Conservation (phyloP, 148 eudicot species). For the Rhododendron simsii region DNA sequence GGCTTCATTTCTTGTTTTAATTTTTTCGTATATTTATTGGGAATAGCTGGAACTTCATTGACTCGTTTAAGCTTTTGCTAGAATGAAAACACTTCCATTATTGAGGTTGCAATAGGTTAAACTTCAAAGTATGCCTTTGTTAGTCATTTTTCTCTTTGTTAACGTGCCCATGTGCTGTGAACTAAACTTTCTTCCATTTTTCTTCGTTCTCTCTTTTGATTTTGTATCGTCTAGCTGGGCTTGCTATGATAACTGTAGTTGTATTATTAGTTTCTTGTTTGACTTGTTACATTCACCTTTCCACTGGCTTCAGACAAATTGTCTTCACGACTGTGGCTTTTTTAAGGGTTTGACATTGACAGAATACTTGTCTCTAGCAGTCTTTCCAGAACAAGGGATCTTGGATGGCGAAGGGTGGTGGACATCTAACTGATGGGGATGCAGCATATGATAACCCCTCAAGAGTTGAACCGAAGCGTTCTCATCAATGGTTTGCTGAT, state of each 20-base stretch:
- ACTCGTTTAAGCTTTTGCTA: neutral
- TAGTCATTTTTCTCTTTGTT: neutral
- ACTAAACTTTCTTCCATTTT: neutral
- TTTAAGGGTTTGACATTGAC: neutral
- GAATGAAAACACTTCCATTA: neutral
- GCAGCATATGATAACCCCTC: conserved; percentile 31
- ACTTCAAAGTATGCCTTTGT: neutral
- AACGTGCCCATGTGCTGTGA: neutral
- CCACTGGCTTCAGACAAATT: neutral
- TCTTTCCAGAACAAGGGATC: conserved; percentile 44
- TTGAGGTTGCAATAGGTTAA: neutral
- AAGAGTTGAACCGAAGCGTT: conserved; percentile 36
- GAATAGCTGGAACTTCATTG: neutral
- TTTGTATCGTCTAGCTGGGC: neutral
- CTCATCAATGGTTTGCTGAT: conserved; percentile 45
- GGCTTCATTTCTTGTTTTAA: neutral
- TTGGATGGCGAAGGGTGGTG: conserved; percentile 44
- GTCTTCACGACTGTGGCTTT: neutral
- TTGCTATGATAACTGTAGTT: neutral
- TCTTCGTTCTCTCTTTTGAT: neutral
- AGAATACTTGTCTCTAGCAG: conserved; percentile 7
- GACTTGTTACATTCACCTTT: neutral
- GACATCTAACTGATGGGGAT: conserved; percentile 30
- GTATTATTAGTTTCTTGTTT: neutral
- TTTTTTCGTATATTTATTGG: neutral